Percentiles rank a stretch among this genome's conserved stretches.
These are phyloP conservation scores for Aristolochia contorta DNA, from an alignment of 164 flowering plant genomes.

Conservation along the genomic window DNA sequence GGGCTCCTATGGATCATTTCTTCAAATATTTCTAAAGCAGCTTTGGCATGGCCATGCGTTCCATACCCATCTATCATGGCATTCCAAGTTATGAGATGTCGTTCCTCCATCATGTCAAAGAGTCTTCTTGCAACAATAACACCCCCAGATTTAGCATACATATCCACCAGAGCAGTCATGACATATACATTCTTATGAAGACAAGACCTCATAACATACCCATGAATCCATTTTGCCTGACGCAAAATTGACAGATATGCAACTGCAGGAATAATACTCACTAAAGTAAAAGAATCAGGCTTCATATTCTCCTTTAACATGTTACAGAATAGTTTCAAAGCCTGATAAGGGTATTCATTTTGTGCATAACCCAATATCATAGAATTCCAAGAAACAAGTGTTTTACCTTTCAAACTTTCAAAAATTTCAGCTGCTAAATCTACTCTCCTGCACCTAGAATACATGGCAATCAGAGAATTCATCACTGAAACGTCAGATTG, in stretches of 20 bases:
- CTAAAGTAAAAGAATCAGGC: constrained; percentile 44
- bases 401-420: neutral
- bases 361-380: constrained; percentile 30
- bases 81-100: constrained; percentile 58
- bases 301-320: constrained; percentile 18
- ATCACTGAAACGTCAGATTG: constrained; percentile 42
- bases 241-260: constrained; percentile 25
- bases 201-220: constrained; percentile 30
- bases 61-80: constrained; percentile 49
- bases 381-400: constrained; percentile 40
- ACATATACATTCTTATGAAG: constrained; percentile 28
- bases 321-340: constrained; percentile 22
- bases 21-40: constrained; percentile 37
- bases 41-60: constrained; percentile 30
- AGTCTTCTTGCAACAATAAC: constrained; percentile 25
- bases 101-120: constrained; percentile 50
- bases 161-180: constrained; percentile 35
- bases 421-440: constrained; percentile 50
- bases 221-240: constrained; percentile 32
- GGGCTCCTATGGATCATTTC: constrained; percentile 28
- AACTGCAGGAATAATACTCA: constrained; percentile 41
- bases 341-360: constrained; percentile 24
- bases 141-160: constrained; percentile 33
- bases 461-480: constrained; percentile 84
- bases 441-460: constrained; percentile 64